Evolutionary conservation across 805 yeast genomes (phyloP), one percentile per base, ranked within the genome.

Genomic region (Kazachstania viticola): DNA sequence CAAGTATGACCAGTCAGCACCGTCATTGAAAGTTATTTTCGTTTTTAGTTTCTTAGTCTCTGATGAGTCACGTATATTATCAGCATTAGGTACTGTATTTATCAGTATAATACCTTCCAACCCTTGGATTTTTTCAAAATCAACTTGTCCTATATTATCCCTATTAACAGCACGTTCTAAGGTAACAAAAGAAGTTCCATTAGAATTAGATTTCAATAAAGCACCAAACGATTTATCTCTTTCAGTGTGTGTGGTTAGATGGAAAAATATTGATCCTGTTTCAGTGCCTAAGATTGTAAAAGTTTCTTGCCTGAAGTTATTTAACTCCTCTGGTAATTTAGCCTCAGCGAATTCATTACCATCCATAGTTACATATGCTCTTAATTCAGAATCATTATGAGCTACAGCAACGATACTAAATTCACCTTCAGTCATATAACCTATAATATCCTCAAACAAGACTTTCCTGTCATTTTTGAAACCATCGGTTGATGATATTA

Each of bases 1-100:
- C 14, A 91, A 44, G 37, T 62, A 73, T 4, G 64, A 54, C 96
- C 97, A 88, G 39, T 78, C 76, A 4, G 88, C 82, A 35, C 95
- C 98, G 54, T 91, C 96, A 53, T 84, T 84, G 49, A 77, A 83
- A 0, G 96, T 73, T 33, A 87, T 81, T 54, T 63, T 67, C 0
- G 95, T 69, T 51, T 74, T 75, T 37, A 88, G 54, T 40, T 63
- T 54, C 54, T 87, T 87, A 7, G 52, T 42, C 4, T 62, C 58
- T 6, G 71, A 72, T 1, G 45, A 41, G 5, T 45, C 51, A 5
- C 28, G 18, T 3, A 68, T 68, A 6, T 67, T 68, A 1, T 60
- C 56, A 0, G 68, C 54, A 43, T 80, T 80, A 7, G 56, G 39
- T 3, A 87, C 94, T 4, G 69, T 60, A 53, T 88, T 88, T 14